A percentile compares a stretch with the other conserved stretches of the same genome.
Evolutionary conservation across 257 asterid species (phyloP).

Genomic region (Mentha longifolia): DNA sequence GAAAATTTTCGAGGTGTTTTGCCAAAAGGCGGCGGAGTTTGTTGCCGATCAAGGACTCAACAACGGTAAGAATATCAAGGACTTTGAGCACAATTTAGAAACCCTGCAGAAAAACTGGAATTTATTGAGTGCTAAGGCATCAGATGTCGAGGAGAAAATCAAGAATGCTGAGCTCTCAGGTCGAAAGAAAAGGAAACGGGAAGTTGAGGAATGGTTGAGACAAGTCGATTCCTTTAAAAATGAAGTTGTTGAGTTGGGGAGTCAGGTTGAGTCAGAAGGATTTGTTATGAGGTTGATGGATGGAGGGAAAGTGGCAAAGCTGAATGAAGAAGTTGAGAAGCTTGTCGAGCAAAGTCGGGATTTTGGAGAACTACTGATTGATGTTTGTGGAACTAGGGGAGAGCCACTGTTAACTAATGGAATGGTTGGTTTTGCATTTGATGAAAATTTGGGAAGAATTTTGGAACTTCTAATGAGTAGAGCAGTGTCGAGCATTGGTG

Average conservation of each 20-base stretch:
- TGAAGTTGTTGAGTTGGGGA: neutral
- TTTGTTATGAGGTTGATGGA: neutral
- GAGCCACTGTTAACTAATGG: too few relatives aligned
- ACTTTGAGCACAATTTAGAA: neutral
- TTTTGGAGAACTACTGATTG: too few relatives aligned
- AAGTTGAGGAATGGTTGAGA: constrained; percentile 20
- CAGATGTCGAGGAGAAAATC: constrained; percentile 10
- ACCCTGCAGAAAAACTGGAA: neutral
- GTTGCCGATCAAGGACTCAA: neutral
- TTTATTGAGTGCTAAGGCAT: neutral
- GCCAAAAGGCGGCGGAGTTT: neutral
- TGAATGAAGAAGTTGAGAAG: neutral
- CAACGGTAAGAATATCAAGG: neutral
- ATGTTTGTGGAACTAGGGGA: too few relatives aligned
- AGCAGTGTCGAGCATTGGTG: too few relatives aligned
- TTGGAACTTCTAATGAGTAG: too few relatives aligned
- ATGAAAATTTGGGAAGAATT: too few relatives aligned
- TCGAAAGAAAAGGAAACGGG: constrained; percentile 15
- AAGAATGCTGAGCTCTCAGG: neutral
- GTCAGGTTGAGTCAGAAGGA: neutral
- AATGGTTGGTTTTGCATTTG: too few relatives aligned
- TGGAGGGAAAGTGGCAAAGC: neutral
- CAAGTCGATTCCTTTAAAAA: neutral
- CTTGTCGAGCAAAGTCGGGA: too few relatives aligned
- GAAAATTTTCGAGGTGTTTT: neutral